These are phyloP conservation scores for Wickerhamiella lipophila DNA, from an alignment of 805 yeast species.

Conservation along the genomic window DNA sequence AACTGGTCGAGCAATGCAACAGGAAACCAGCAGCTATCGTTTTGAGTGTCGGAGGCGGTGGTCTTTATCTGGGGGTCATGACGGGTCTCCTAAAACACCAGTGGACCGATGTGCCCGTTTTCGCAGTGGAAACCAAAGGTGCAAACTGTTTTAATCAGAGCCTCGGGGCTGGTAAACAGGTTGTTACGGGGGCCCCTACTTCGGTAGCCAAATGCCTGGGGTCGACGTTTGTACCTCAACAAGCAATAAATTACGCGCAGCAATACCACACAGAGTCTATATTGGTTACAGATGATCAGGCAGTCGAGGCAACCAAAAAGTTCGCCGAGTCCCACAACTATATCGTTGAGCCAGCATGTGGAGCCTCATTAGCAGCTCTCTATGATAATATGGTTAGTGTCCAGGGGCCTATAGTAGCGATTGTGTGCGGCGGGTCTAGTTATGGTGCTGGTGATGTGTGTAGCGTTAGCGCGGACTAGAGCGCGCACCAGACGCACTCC, in stretches of 20 bases:
- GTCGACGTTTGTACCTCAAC: constrained; percentile 42
- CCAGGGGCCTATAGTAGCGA: constrained; percentile 33
- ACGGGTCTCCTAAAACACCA: constrained; percentile 53
- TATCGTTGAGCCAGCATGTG: constrained; percentile 58
- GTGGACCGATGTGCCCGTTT: constrained; percentile 26
- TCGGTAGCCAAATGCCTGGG: constrained; percentile 57
- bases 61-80: constrained; percentile 72
- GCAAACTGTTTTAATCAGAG: constrained; percentile 34
- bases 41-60: constrained; percentile 92
- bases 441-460: neutral
- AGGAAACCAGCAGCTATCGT: constrained; percentile 70
- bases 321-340: constrained; percentile 37
- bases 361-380: constrained; percentile 43
- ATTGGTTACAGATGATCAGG: constrained; percentile 40
- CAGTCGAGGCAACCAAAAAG: constrained; percentile 37
- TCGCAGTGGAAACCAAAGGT: constrained; percentile 41
- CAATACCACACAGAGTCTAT: constrained; percentile 33
- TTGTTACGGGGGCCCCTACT: constrained; percentile 32
- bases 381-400: constrained; percentile 13
- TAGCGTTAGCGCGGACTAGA: too few relatives aligned
- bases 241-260: constrained; percentile 37
- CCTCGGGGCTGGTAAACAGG: constrained; percentile 34
- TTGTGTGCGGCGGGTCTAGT: constrained; percentile 40
- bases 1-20: constrained; percentile 59
- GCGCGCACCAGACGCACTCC: too few relatives aligned